These are phyloP conservation scores for Neckera pumila DNA, from an alignment of 225 moss, liverwort and hornwort genomes.

Conservation along the genomic window DNA sequence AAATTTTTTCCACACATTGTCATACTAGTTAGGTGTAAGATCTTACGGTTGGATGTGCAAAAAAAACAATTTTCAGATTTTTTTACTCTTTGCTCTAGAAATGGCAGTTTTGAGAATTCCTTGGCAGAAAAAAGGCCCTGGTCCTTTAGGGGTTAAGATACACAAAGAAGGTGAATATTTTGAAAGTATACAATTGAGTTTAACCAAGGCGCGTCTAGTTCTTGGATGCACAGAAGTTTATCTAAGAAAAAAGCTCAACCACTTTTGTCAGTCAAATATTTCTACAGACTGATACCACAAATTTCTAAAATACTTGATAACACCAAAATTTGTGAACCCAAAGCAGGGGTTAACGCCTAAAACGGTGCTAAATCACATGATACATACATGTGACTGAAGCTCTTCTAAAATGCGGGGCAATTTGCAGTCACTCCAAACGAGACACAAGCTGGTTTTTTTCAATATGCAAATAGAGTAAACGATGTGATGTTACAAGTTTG, in stretches of 20 bases:
- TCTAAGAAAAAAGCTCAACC: not conserved
- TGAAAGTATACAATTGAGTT: not conserved
- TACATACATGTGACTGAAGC: not conserved
- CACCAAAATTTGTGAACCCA: not conserved
- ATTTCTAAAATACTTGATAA: not conserved
- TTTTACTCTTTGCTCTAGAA: too few relatives aligned
- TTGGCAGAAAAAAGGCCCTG: too few relatives aligned
- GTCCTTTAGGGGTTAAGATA: too few relatives aligned
- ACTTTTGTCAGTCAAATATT: not conserved
- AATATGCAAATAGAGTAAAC: not conserved
- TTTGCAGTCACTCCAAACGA: not conserved
- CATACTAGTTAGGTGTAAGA: too few relatives aligned
- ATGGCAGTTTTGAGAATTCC: too few relatives aligned
- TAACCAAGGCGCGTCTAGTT: not conserved
- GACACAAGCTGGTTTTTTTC: not conserved
- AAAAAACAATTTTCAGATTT: too few relatives aligned
- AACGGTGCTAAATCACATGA: not conserved
- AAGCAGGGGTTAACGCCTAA: not conserved
- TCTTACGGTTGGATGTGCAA: too few relatives aligned
- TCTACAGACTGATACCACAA: not conserved
- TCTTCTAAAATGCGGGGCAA: not conserved
- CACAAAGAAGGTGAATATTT: too few relatives aligned
- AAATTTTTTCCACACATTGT: too few relatives aligned
- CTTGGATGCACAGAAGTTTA: not conserved
- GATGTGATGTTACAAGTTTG: not conserved